Evolutionary conservation across 2,329 filamentous ascomycete species (phyloP), one percentile per base, ranked within the genome.

Genomic region (Botrytis tulipae): DNA sequence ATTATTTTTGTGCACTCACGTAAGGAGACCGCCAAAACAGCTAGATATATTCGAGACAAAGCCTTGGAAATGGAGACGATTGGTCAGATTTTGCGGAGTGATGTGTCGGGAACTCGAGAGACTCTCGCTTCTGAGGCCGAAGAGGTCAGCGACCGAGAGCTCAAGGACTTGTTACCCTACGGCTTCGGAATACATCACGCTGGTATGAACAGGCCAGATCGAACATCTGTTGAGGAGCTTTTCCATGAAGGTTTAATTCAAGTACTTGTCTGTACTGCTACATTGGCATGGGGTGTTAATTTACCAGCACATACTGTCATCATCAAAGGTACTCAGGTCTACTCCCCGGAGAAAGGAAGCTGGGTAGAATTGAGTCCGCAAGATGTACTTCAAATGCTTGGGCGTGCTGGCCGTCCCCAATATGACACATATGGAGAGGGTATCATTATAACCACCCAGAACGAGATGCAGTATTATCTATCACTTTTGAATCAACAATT

Each of bases 221-320:
- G 97, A 84, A 95, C 93, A 42, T 93, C 95, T 68, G 96, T 99
- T 20, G 95, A 98, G 81, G 95, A 97, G 81, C 88, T 99, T 35
- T 99, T 99, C 80, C 90, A 93, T 62, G 92, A 95, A 81, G 95
- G 95, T 75, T 91, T 93, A 46, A 93, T 99, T 54, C 95, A 98
- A 82, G 96, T 99, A 2, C 90, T 99, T 69, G 95, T 98, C 51
- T 98, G 94, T 83, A 99, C 96, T 57, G 95, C 97, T 57, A 99
- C 96, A n/a, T 86, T 99, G 71, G 96, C 96, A 37, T 99, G 96
- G 96, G 96, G 96, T 89, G 96, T 99, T 81, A 99, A 99, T 83
- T 85, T 99, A 80, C 96, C 96, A 7, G 96, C 96, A 3, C 96
- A 99, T 81, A 98, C 96, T 0, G 96, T 99, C 80, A 95, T 99